Conservation (phyloP, 352 stramenopile genomes). For the Phytophthora brassicae region DNA sequence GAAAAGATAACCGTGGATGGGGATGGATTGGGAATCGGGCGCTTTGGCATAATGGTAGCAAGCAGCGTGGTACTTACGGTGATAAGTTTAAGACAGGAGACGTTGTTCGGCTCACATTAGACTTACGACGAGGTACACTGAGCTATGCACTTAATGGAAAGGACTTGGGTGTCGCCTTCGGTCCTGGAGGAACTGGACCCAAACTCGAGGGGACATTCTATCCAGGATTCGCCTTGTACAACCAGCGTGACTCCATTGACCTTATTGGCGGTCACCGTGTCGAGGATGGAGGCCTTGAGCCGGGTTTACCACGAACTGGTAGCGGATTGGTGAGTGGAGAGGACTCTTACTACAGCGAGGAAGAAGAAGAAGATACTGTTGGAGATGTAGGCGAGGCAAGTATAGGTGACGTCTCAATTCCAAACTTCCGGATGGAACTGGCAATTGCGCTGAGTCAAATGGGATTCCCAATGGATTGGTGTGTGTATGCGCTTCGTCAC, state of each 20-base stretch:
- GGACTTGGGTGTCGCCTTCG: conserved; percentile 88
- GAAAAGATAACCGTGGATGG: conserved; percentile 92
- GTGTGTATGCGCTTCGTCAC: conserved; percentile 76
- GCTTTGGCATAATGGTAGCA: conserved; percentile 90
- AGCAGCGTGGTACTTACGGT: conserved; percentile 88
- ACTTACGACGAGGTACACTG: conserved; percentile 80
- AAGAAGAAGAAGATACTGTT: conserved; percentile 64
- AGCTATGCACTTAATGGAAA: conserved; percentile 90
- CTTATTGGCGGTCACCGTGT: conserved; percentile 83
- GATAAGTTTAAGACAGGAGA: conserved; percentile 91
- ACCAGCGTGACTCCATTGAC: conserved; percentile 86
- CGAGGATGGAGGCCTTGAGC: conserved; percentile 54
- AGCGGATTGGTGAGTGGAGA: conserved; percentile 47
- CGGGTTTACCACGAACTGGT: conserved; percentile 30
- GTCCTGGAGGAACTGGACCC: conserved; percentile 76
- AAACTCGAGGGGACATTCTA: conserved; percentile 89
- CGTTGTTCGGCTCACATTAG: conserved; percentile 79
- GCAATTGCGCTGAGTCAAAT: conserved; percentile 81
- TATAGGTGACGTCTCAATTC: conserved; percentile 40
- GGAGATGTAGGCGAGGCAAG: conserved; percentile 32
- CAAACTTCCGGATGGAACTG: conserved; percentile 86
- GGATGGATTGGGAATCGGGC: conserved; percentile 91
- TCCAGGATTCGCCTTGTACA: conserved; percentile 86
- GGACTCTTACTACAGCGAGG: conserved; percentile 82
- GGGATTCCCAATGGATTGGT: conserved; percentile 90